Evolutionary conservation across 1,284 basidiomycete genomes (phyloP).

Genomic region (Sporisorium scitamineum): DNA sequence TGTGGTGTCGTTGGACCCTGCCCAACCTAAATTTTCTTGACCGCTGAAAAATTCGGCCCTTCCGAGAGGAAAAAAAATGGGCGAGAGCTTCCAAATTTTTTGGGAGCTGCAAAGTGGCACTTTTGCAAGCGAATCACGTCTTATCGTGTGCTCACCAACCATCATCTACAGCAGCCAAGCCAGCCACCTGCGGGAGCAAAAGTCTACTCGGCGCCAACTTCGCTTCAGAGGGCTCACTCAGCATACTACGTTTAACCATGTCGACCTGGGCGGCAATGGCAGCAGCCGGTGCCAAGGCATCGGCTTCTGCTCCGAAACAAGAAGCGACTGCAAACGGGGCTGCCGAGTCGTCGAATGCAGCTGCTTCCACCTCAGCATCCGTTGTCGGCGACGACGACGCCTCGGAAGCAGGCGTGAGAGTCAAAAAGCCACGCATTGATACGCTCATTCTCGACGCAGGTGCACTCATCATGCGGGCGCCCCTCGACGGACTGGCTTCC

Average conservation of each 20-base stretch:
- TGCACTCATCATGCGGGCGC: constrained; percentile 63
- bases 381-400: neutral
- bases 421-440: constrained; percentile 56
- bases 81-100: constrained; percentile 5
- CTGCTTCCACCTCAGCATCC: constrained; percentile 24
- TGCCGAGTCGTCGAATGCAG: constrained; percentile 8
- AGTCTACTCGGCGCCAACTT: neutral
- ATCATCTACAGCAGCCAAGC: neutral
- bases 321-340: constrained; percentile 2
- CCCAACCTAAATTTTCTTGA: neutral
- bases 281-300: constrained; percentile 29
- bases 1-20: constrained; percentile 20
- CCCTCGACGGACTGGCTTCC: constrained; percentile 59
- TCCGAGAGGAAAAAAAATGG: constrained; percentile 2
- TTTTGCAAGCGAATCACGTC: neutral
- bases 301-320: constrained; percentile 21
- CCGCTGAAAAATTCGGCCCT: neutral
- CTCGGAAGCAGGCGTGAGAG: constrained; percentile 23
- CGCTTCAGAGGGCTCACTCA: neutral
- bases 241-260: constrained; percentile 6
- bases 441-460: constrained; percentile 66
- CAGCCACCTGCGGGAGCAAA: neutral
- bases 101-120: neutral
- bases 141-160: neutral
- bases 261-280: constrained; percentile 50